A percentile compares a stretch with the other conserved stretches of the same genome.
Conservation (phyloP, 164 flowering plant species). For the Macadamia tetraphylla region DNA sequence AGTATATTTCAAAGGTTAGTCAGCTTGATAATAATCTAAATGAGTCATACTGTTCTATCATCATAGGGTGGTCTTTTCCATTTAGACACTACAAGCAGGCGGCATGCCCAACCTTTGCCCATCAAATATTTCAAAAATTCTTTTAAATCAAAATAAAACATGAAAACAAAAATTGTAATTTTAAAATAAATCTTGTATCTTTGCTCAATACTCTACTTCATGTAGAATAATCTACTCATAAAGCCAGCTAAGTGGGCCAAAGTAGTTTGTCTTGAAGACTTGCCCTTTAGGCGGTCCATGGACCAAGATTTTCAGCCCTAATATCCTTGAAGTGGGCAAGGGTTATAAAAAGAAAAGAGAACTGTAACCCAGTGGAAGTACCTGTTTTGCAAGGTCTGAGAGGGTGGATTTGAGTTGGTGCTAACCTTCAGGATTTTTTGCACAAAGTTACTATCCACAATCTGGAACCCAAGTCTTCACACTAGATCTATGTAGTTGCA, state of each 20-base stretch:
- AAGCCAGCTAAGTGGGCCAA: not conserved
- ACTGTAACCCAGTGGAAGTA: too few species aligned
- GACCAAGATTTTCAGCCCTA: not conserved
- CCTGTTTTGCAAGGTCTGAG: too few species aligned
- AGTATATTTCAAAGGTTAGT: conserved; percentile 62
- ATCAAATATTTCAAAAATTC: not conserved
- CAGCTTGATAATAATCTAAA: not conserved
- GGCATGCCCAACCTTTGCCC: too few species aligned
- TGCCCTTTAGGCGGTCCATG: not conserved
- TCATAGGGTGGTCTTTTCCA: not conserved
- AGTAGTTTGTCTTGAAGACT: not conserved
- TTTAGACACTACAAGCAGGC: not conserved
- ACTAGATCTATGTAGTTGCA: not conserved
- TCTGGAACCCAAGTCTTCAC: not conserved
- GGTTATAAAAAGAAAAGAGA: not conserved
- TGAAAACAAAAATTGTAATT: not conserved
- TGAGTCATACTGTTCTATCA: not conserved
- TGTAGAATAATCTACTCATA: not conserved
- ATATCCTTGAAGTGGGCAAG: not conserved
- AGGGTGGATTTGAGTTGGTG: too few species aligned
- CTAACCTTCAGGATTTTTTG: too few species aligned
- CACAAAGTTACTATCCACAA: too few species aligned
- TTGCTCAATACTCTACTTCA: not conserved
- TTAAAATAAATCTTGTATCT: not conserved
- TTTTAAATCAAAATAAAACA: not conserved